Evolutionary conservation across 73 alveolate genomes (phyloP).

Genomic region (Paramecium pentaurelia): DNA sequence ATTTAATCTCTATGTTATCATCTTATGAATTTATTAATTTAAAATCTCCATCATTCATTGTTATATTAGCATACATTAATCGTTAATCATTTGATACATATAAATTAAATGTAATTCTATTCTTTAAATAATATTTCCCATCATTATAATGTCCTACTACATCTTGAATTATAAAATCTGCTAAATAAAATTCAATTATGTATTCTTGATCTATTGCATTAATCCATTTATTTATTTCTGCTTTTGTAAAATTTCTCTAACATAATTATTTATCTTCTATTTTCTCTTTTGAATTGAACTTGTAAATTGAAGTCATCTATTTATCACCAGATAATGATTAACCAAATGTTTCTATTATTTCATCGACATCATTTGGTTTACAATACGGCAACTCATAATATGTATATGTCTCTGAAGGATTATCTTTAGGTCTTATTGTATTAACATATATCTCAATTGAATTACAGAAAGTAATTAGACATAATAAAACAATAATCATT

Average conservation of each 20-base stretch:
- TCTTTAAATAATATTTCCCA: slow-evolving; percentile 40
- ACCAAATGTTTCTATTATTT: slow-evolving; percentile 25
- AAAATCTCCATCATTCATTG: neutral
- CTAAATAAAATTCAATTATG: slow-evolving; percentile 39
- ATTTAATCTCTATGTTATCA: neutral
- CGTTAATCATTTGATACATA: neutral
- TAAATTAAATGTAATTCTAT: slow-evolving; percentile 35
- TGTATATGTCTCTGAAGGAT: slow-evolving; percentile 53
- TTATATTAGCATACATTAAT: slow-evolving; percentile 19
- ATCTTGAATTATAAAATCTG: slow-evolving; percentile 23
- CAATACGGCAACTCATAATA: slow-evolving; percentile 42
- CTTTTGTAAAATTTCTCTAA: neutral
- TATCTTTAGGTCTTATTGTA: slow-evolving; percentile 49
- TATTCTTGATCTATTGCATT: slow-evolving; percentile 31
- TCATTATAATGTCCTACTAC: neutral
- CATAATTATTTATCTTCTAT: neutral
- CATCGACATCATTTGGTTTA: slow-evolving; percentile 1
- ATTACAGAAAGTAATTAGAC: neutral
- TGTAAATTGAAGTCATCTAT: neutral
- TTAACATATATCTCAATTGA: slow-evolving; percentile 22
- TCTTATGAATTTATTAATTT: neutral
- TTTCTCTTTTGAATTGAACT: neutral
- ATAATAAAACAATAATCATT: neutral
- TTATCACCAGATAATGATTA: neutral
- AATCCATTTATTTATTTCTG: slow-evolving; percentile 12